Base-by-base conservation (phyloP, 1,284 basidiomycete species). In the Lentinula novae-zelandiae region DNA sequence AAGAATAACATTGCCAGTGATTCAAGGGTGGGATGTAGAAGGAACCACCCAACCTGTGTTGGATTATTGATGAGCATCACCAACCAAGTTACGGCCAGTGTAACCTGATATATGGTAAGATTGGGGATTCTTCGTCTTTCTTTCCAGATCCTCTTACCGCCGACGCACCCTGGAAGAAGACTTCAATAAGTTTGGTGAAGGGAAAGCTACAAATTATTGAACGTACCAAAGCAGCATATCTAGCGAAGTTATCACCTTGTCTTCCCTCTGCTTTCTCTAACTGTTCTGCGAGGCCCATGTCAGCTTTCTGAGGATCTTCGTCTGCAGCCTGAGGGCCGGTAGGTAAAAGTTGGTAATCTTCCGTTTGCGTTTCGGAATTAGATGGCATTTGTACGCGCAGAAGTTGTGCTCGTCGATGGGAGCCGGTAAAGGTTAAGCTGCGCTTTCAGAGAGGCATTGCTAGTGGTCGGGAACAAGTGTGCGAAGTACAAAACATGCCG, bases 11-110 rank as follows among this genome's bases (percentile, higher is more conserved):
- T 68, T 1, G 84, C 78, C 3, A 85, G 69, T 31, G 78, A 82
- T 66, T 90, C 85, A 3, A 90, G 69, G 2, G 81, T 70, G 0
- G 87, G 88, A 66, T 91, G 89, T 66, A 81, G 81, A 5, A 79
- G 78, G 69, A 89, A 90, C 82, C 84, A 86, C 15, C 82, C 81
- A 2, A 81, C 71, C 1, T 72, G 67, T 20, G 68, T 66, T 1
- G 84, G 85, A 60, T 82, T 67, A 58, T 80, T 84, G 60, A 69
- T 71, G 50, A 88, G 69, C 40, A 86, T 70, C 57, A 77, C 73
- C n/a, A 70, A 62, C 85, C 87, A 88, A n/a, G 84, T 81, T 48
- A 76, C 60, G 13, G 76, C 49, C 15, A 76, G 66, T 66, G 85
- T 75, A 50, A 81, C 67, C 85, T 87, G 62, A 6, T 40, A 66